Base-by-base conservation (phyloP, 179 eudicot species). In the Silene noctiflora region DNA sequence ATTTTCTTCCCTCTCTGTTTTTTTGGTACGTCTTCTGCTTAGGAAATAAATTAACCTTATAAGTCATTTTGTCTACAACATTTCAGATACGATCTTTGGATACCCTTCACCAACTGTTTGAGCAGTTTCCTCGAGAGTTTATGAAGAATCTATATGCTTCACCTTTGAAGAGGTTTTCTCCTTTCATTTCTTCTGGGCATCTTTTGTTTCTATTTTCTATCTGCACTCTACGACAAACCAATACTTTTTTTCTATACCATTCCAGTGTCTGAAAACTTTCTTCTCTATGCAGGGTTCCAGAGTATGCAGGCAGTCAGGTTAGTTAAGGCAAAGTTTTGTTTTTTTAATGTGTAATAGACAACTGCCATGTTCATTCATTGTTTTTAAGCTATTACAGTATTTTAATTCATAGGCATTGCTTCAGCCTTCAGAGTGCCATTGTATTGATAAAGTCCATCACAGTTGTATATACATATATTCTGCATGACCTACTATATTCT, bases 1-100 rank as follows among this genome's bases (percentile, higher is more conserved):
- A 24, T 39, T 20, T 9, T 10, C 14, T 20, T 44, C 13, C 8
- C 42, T 35, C 42, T 35, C 8, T 35, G 42, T 35, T 35, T 35
- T 35, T 35, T 35, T 5, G 7, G 9, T 35, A 35, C 42, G 42
- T 35, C 42, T 35, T 35, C 42, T 35, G 42, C 42, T 6, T 35
- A 35, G 42, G 7, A 35, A 35, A 35, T 35, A 35, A 35, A 35
- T 6, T 35, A 7, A 35, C 42, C 8, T 35, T 35, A 35, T 35
- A 6, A 35, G 42, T 35, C 8, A 29, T n/a, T 4, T 67, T 67
- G n/a, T 67, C 19, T 61, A 19, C 72, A 20, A 60, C 70, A 24
- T 71, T 81, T 79, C 89, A 96, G 98, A 96, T 96, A 75, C 92
- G 96, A 74, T 96, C 99, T 51, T 83, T 96, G 85, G 98, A 89